Base-by-base conservation (phyloP, 1,139 yeast species). In the Kurtzmaniella quercitrusa region DNA sequence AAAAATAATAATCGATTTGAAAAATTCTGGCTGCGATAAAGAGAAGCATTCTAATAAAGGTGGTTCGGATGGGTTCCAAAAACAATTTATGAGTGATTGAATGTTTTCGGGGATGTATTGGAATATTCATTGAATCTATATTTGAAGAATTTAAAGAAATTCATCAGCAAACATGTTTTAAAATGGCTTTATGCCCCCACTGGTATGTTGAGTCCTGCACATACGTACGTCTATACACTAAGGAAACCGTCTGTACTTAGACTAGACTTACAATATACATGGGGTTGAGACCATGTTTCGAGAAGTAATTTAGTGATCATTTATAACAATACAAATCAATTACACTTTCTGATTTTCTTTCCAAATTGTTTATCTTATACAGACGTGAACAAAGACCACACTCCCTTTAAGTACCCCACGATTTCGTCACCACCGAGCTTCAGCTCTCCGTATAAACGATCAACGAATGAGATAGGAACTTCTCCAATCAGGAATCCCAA, bases 381-480 rank as follows among this genome's bases (percentile, higher is more conserved):
- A 51, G 76, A 71, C 33, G 82, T 78, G 54, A 84, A 84, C 54
- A 84, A 72, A 40, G 73, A 68, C 88, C 88, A 84, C 14, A 84
- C 86, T 45, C 79, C 93, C 63, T 82, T 81, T 59, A 82, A 75
- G 59, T 85, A 84, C 48, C 84, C 88, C 39, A 85, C 84, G 51
- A 84, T 84, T 63, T 85, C 94, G 58, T 83, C 88, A 32, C 93
- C 91, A 21, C 94, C 93, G 50, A 85, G 77, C 62, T 85, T 85
- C 53, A 84, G 75, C 63, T 85, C 93, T 38, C 94, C 94, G 55
- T 85, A 85, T 50, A 85, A 71, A 60, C 94, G 76, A 63, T 85
- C 94, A 38, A 85, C 93, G 56, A 85, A 85, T 48, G 81, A 77
- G 51, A 85, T 85, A 42, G 93, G 93, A 33, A 84, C 91, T 60